A percentile compares a stretch with the other conserved stretches of the same genome.
Conservation (phyloP, 1,139 yeast species). For the Pichia sp. region DNA sequence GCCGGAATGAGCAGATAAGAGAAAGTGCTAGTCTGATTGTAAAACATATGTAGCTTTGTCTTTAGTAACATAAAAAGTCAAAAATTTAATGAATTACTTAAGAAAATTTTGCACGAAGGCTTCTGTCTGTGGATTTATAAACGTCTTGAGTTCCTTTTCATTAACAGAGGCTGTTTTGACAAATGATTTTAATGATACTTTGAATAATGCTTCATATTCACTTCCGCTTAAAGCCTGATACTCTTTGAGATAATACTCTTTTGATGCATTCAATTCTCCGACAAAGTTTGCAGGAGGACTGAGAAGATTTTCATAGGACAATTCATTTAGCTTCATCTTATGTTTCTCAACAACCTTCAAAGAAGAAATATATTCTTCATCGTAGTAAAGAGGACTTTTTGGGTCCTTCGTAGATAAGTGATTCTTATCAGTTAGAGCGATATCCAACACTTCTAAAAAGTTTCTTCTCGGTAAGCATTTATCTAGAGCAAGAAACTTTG, state of each 20-base stretch:
- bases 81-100: neutral
- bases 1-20: slow-evolving; percentile 10
- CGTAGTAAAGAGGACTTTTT: slow-evolving; percentile 18
- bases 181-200: slow-evolving; percentile 20
- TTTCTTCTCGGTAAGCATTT: slow-evolving; percentile 66
- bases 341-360: slow-evolving; percentile 40
- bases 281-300: slow-evolving; percentile 17
- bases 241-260: slow-evolving; percentile 14
- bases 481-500: slow-evolving; percentile 76
- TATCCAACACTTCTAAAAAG: slow-evolving; percentile 44
- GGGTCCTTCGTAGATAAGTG: slow-evolving; percentile 40
- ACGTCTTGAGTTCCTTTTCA: slow-evolving; percentile 15
- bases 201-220: slow-evolving; percentile 17
- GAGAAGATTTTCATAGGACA: slow-evolving; percentile 15
- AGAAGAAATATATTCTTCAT: slow-evolving; percentile 44
- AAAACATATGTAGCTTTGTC: neutral
- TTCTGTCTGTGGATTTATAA: slow-evolving; percentile 29
- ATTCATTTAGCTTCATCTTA: slow-evolving; percentile 15
- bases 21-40: neutral
- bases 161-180: slow-evolving; percentile 23
- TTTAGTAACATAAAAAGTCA: neutral
- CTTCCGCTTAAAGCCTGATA: slow-evolving; percentile 11
- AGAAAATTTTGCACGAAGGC: slow-evolving; percentile 20
- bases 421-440: slow-evolving; percentile 33
- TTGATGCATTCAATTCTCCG: slow-evolving; percentile 19